Percentiles rank a stretch among this genome's conserved stretches.
Conservation (phyloP, 139 green algal species). For the Chlamydomonas incerta region DNA sequence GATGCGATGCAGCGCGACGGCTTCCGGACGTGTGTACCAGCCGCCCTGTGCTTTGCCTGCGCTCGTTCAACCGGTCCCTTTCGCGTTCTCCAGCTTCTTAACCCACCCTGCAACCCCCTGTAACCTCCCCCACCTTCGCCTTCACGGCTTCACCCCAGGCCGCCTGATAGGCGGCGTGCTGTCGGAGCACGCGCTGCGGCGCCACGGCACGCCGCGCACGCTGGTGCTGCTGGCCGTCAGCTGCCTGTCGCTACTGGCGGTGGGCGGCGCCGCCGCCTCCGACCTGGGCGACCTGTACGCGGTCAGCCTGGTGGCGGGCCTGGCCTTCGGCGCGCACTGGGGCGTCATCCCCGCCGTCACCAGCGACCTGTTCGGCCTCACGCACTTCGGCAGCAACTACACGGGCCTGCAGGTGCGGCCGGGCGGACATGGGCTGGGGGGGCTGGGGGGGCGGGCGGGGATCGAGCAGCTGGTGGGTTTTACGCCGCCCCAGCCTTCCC, state of each 20-base stretch:
- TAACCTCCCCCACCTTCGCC: too few relatives aligned
- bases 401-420: constrained; percentile 50
- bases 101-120: too few relatives aligned
- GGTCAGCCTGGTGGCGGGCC: constrained; percentile 60
- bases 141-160: constrained; percentile 51
- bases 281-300: constrained; percentile 28
- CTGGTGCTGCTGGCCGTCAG: constrained; percentile 51
- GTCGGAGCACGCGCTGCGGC: constrained; percentile 64
- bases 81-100: too few relatives aligned
- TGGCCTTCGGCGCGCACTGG: constrained; percentile 86
- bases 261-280: constrained; percentile 2
- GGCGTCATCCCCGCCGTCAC: constrained; percentile 79
- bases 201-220: constrained; percentile 57
- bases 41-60: too few relatives aligned
- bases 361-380: constrained; percentile 76
- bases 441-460: background rate
- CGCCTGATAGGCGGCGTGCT: constrained; percentile 71
- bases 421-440: background rate
- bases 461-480: too few relatives aligned
- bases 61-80: too few relatives aligned
- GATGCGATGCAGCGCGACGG: too few relatives aligned
- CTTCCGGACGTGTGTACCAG: too few relatives aligned
- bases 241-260: constrained; percentile 6
- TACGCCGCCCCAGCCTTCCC: too few relatives aligned
- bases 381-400: constrained; percentile 72